Evolutionary conservation across 2,329 filamentous ascomycete species (phyloP), one percentile per base, ranked within the genome.

Genomic region (Colletotrichum caudatum): DNA sequence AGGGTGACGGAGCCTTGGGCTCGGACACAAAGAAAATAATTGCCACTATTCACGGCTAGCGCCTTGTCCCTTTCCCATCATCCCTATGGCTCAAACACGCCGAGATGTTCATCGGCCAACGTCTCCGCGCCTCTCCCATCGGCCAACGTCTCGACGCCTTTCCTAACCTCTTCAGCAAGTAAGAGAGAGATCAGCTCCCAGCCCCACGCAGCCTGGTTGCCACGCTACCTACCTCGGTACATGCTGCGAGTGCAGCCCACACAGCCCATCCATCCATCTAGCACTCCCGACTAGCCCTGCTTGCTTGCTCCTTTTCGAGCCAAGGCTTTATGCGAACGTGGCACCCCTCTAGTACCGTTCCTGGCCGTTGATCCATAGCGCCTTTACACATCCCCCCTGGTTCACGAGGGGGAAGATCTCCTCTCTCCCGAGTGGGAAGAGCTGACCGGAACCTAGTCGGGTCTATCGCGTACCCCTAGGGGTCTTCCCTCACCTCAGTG

Each of bases 381-480:
- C 61, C 35, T 37, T 51, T 29, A 23, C 29, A 51, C 56, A 29
- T 14, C 26, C 61, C 61, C 57, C 61, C 67, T 61, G 54, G 66
- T n/a, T 14, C 18, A 66, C 41, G 46, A 70, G 62, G 56, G n/a
- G 70, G 33, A 61, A 61, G 56, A 66, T 66, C 70, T 58, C 51
- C 56, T 71, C 50, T 59, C 23, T 35, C 37, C 66, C 37, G 57
- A 58, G 61, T 65, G 54, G 29, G 58, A 71, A 37, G 50, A 58
- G 46, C 57, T 57, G 62, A 56, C 67, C 51, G 50, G 56, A 26
- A 60, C n/a, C 69, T 60, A 70, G 48, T 61, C 66, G 35, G 46
- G 66, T 64, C 66, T 72, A 72, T 69, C 69, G 39, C 56, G 60
- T 50, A 57, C 48, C 51, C 26, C 53, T 48, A 59, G 53, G 54